Conservation (phyloP, 192 early-diverging fungal species). For the Neocallimastix lanati region DNA sequence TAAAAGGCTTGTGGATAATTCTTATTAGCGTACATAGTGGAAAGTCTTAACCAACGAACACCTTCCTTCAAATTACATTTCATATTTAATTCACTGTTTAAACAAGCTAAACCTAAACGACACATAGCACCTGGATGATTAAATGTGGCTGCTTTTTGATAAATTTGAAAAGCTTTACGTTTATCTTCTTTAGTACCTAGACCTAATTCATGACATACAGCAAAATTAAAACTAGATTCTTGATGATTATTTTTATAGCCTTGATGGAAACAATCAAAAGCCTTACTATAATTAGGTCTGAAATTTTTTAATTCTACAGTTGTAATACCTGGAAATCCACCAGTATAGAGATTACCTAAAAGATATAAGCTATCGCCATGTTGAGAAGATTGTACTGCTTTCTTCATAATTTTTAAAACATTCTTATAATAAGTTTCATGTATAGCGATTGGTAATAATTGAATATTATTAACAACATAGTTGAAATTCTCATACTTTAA, state of each 20-base stretch:
- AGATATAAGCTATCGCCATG: neutral
- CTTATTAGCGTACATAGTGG: conserved; percentile 29
- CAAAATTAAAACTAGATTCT: neutral
- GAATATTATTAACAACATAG: neutral
- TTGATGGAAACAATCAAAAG: neutral
- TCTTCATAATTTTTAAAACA: neutral
- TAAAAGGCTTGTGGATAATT: conserved; percentile 40
- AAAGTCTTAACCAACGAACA: conserved; percentile 14
- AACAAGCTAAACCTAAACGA: conserved; percentile 34
- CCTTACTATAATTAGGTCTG: neutral
- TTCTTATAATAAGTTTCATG: neutral
- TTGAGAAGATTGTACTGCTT: neutral
- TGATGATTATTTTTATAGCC: neutral
- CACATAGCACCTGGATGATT: conserved; percentile 51
- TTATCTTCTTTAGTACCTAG: neutral
- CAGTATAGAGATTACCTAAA: neutral
- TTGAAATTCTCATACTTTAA: neutral
- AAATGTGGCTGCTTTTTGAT: conserved; percentile 46
- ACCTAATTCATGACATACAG: neutral
- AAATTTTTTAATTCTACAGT: neutral
- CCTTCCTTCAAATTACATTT: conserved; percentile 31
- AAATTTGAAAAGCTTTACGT: conserved; percentile 39
- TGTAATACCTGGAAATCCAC: neutral
- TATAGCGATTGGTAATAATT: neutral
- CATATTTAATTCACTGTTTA: conserved; percentile 35